These are phyloP conservation scores for Angomonas deanei DNA, from an alignment of 208 protist genomes.

Conservation along the genomic window DNA sequence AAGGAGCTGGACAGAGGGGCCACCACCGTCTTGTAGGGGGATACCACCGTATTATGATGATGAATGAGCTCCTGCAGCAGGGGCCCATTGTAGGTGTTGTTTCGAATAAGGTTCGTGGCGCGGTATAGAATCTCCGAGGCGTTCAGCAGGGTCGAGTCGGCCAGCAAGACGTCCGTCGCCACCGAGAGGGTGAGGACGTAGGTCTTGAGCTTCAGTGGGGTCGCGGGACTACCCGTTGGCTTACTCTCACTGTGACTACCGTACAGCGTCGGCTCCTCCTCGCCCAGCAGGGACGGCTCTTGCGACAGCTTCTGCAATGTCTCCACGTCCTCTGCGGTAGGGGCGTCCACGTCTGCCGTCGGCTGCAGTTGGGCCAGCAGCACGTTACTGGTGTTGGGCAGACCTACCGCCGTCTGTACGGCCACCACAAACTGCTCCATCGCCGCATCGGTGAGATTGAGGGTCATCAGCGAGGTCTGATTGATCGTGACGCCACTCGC, in stretches of 20 bases:
- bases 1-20: conserved; percentile 37
- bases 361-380: conserved; percentile 18
- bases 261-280: too few relatives aligned
- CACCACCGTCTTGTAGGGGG: conserved; percentile 8
- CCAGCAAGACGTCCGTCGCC: conserved; percentile 16
- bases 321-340: not conserved
- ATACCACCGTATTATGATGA: not conserved
- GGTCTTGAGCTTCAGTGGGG: conserved; percentile 8
- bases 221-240: not conserved
- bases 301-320: not conserved
- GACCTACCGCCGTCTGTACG: conserved; percentile 6
- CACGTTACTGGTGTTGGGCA: conserved; percentile 18
- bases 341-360: conserved; percentile 10
- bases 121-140: conserved; percentile 44
- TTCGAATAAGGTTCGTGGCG: conserved; percentile 22
- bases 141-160: conserved; percentile 13
- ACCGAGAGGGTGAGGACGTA: conserved; percentile 43
- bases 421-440: conserved; percentile 15
- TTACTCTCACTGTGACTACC: not conserved
- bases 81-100: conserved; percentile 16
- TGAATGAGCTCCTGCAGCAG: conserved; percentile 31
- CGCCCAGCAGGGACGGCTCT: not conserved
- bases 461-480: not conserved
- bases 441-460: conserved; percentile 11
- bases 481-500: not conserved